Evolutionary conservation across 116 monocot genomes (phyloP), one percentile per base, ranked within the genome.

Genomic region (Dioscorea cayenensis): DNA sequence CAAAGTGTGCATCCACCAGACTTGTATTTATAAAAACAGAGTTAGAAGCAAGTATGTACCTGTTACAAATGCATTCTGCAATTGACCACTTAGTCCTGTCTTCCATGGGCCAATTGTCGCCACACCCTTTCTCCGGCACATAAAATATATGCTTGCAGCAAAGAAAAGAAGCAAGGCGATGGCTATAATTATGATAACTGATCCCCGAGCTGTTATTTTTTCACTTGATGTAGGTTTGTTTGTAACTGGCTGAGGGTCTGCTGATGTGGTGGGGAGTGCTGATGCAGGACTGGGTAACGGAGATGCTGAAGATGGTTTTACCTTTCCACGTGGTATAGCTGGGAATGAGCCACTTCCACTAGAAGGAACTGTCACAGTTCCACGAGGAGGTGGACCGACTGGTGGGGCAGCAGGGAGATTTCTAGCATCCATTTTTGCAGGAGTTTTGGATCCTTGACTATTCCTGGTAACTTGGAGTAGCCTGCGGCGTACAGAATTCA

Each of bases 1-100:
- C 27, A 63, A 22, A 37, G 37, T 36, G 19, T 18, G 16, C 64
- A 64, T 28, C 14, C 36, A 66, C 35, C 18, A 29, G 9, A 18
- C 18, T 66, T 6, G 36, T 25, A 36, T 28, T 36, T 66, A 36
- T 27, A 14, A 10, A 66, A 36, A 66, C 11, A 48, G 51, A 52
- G 69, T 51, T 12, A 43, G 72, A 36, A 73, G 32, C 12, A 28
- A 3, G 9, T 5, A 43, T 12, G 28, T 63, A 89, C 97, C 90
- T 78, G 84, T 79, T 66, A 90, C 68, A 84, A 93, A 83, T 72
- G 93, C 90, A 77, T 84, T 97, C 66, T 88, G 86, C 51, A 93
- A 72, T 43, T 85, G 84, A 43, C 97, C 90, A 78, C 97, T 90
- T 66, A 92, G n/a, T 43, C 88, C 92, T 69, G 84, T 88, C 60